These are phyloP conservation scores for Pseudogymnoascus sp. DNA, from an alignment of 2,329 filamentous ascomycete species.

Conservation along the genomic window DNA sequence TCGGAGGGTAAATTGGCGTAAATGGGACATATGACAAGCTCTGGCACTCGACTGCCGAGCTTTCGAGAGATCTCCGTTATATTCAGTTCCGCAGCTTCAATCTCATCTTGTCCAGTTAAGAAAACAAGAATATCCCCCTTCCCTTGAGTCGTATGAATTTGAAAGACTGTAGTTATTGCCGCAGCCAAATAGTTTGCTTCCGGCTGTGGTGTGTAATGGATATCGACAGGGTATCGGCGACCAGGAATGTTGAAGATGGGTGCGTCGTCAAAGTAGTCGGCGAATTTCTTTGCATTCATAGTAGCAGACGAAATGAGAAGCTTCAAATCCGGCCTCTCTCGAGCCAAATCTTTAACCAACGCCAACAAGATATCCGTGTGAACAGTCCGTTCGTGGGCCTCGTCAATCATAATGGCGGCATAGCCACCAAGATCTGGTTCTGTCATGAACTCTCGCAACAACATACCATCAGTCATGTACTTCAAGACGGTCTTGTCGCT, in stretches of 20 bases:
- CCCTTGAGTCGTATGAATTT: constrained; percentile 83
- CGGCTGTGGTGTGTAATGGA: constrained; percentile 82
- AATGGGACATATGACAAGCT: constrained; percentile 85
- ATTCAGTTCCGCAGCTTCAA: constrained; percentile 77
- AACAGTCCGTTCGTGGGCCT: constrained; percentile 90
- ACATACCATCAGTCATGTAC: constrained; percentile 97
- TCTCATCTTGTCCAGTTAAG: constrained; percentile 92
- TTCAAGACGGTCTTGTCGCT: constrained; percentile 87
- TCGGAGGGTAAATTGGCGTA: constrained; percentile 91
- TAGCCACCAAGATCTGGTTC: constrained; percentile 79
- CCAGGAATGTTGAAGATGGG: constrained; percentile 95
- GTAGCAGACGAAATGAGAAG: constrained; percentile 90
- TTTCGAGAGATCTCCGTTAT: constrained; percentile 81
- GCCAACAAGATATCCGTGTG: constrained; percentile 86
- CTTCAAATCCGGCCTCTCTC: constrained; percentile 77
- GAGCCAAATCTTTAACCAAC: constrained; percentile 78
- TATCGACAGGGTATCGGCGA: constrained; percentile 79
- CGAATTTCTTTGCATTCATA: constrained; percentile 88
- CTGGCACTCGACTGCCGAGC: constrained; percentile 73
- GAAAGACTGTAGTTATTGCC: constrained; percentile 86
- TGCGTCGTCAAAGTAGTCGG: constrained; percentile 81
- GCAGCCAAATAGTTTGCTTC: constrained; percentile 92
- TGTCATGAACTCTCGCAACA: constrained; percentile 81
- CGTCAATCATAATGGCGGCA: constrained; percentile 89
- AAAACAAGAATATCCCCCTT: constrained; percentile 90